These are phyloP conservation scores for Leishmania aethiopica DNA, from an alignment of 208 protist genomes.

Conservation along the genomic window DNA sequence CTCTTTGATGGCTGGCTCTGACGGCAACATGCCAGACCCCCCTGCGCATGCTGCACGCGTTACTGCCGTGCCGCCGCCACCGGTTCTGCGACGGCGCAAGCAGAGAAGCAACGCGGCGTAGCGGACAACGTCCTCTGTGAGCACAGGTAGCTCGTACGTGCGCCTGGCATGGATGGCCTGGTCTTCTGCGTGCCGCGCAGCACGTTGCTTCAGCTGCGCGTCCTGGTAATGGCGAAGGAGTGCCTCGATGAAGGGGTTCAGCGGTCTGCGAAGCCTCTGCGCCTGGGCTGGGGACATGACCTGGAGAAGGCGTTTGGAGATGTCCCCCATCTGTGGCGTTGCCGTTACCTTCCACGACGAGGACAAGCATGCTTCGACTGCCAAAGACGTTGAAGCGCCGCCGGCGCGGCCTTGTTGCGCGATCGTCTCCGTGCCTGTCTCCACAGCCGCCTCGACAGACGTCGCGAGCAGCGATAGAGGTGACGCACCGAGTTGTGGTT, in stretches of 20 bases:
- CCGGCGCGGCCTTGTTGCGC: not conserved
- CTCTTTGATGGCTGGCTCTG: not conserved
- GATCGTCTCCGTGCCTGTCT: not conserved
- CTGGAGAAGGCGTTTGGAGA: slow-evolving; percentile 13
- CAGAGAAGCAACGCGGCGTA: slow-evolving; percentile 23
- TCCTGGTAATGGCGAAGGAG: slow-evolving; percentile 19
- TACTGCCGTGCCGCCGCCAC: not conserved
- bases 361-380: slow-evolving; percentile 3
- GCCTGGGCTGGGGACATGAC: slow-evolving; percentile 15
- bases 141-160: slow-evolving; percentile 28
- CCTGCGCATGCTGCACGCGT: not conserved
- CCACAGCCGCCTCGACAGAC: not conserved
- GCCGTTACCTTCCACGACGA: not conserved
- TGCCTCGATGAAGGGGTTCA: slow-evolving; percentile 25
- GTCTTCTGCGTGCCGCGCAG: slow-evolving; percentile 22
- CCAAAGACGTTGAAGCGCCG: not conserved
- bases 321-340: not conserved
- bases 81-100: slow-evolving; percentile 12
- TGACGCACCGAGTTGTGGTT: not conserved
- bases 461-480: not conserved
- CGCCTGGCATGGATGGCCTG: slow-evolving; percentile 17
- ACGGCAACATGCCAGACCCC: not conserved
- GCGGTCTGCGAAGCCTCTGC: slow-evolving; percentile 21
- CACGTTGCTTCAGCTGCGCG: slow-evolving; percentile 14
- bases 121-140: slow-evolving; percentile 30